A percentile compares a stretch with the other conserved stretches of the same genome.
These are phyloP conservation scores for Sphenostylis stenocarpa DNA, from an alignment of 306 rosid species.

Conservation along the genomic window DNA sequence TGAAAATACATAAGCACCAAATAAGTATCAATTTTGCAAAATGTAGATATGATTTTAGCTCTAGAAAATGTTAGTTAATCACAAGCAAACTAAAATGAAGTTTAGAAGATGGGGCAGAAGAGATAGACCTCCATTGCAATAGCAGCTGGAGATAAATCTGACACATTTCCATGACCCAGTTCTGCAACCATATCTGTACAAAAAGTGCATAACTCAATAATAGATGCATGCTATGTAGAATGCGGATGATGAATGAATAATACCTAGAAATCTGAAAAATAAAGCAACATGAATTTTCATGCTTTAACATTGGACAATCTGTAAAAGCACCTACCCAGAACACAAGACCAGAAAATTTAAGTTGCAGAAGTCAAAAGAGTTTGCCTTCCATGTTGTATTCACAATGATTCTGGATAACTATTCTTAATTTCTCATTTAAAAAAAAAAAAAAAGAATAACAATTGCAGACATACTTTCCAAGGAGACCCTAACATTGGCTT, in stretches of 20 bases:
- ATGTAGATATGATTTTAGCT: neutral
- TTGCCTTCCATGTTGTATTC: neutral
- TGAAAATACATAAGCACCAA: constrained; percentile 31
- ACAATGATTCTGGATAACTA: neutral
- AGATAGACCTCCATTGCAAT: constrained; percentile 75
- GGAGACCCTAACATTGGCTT: constrained; percentile 67
- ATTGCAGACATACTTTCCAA: constrained; percentile 57
- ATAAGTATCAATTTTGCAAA: neutral
- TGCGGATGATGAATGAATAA: neutral
- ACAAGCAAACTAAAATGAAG: neutral
- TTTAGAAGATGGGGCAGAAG: constrained; percentile 10
- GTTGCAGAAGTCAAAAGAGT: neutral
- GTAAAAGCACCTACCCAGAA: neutral
- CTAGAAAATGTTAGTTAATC: neutral
- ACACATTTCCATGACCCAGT: constrained; percentile 51
- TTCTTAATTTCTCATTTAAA: neutral
- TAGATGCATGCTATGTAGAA: neutral
- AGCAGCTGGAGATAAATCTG: constrained; percentile 57
- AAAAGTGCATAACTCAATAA: constrained; percentile 11
- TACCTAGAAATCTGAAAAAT: neutral
- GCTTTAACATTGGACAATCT: neutral
- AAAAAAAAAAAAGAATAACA: neutral
- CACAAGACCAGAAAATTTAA: neutral
- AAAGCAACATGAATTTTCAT: neutral
- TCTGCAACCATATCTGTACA: constrained; percentile 68